Evolutionary conservation across 306 rosid species (phyloP).

Genomic region (Sicyos edulis): DNA sequence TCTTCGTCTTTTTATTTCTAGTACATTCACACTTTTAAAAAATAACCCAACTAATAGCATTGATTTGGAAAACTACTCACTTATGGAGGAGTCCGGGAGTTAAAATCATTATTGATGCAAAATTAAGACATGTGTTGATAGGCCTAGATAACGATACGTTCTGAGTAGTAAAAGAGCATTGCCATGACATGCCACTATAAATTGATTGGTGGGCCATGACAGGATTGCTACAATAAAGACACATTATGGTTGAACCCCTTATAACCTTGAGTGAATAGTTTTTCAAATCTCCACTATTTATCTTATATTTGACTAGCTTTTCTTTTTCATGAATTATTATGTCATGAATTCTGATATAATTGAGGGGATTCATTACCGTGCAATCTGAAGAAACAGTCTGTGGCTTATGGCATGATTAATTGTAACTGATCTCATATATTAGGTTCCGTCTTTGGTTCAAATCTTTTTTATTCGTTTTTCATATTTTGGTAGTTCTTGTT

Average conservation of each 20-base stretch:
- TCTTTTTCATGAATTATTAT: neutral
- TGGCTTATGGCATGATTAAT: neutral
- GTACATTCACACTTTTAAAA: neutral
- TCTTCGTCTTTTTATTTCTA: neutral
- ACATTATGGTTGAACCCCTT: neutral
- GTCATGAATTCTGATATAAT: neutral
- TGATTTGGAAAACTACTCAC: neutral
- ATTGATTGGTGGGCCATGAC: neutral
- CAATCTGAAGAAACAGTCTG: neutral
- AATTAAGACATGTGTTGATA: neutral
- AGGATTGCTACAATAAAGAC: slow-evolving; percentile 5
- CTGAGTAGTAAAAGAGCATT: neutral
- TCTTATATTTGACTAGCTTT: neutral
- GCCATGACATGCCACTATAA: neutral
- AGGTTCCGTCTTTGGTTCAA: slow-evolving; percentile 8
- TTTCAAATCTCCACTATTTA: neutral
- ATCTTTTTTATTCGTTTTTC: neutral
- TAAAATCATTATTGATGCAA: neutral
- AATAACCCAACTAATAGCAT: neutral
- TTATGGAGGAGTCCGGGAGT: neutral
- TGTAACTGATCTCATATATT: neutral
- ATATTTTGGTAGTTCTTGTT: slow-evolving; percentile 6
- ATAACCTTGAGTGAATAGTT: neutral
- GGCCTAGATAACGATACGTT: neutral
- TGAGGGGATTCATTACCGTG: slow-evolving; percentile 4